Base-by-base conservation (phyloP, 1,284 basidiomycete genomes). In the Tremellales sp. region DNA sequence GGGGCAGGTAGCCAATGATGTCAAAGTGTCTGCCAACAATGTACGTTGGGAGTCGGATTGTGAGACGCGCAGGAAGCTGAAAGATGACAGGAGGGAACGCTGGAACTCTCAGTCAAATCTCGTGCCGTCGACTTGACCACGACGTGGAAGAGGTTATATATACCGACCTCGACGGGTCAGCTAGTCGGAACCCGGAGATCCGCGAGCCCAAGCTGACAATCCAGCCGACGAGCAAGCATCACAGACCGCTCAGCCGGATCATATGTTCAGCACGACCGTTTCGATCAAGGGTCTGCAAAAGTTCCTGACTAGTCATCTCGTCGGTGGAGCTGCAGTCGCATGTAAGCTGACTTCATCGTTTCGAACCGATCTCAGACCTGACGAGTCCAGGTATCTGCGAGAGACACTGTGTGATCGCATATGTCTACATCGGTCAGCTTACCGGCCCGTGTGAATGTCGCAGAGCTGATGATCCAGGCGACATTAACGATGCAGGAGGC, bases 251-350 rank as follows among this genome's bases (percentile, higher is more conserved):
- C 15, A 36, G 37, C 78, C 78, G 3, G 75, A 81, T 13, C 73
- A 83, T 47, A 74, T 86, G 58, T 85, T 82, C 64, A 78, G 79
- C 5, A 84, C 87, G 2, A 78, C 83, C 5, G 79, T 92, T 2
- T 84, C 85, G 1, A 81, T 85, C 40, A 81, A 81, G 46, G 87
- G 85, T 52, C 83, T 92, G 63, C 77, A 86, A 57, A 89, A 88
- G 68, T 92, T 92, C 72, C 76, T 93, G 43, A 86, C 82, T 50
- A 85, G 85, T 52, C 85, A 91, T 68, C 81, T 86, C 43, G 82
- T 92, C n/a, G 88, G 86, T 2, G 86, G 84, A 0, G 84, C 85
- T 1, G 90, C 89, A 0, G 89, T 93, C 53, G 88, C 87, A 13
- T 89, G 89, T 90, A 62, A 51, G 83, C 52, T 29, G 10, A 10